phyloP scores from a whole-genome alignment of 805 yeast species.

The Millerozyma miso region DNA sequence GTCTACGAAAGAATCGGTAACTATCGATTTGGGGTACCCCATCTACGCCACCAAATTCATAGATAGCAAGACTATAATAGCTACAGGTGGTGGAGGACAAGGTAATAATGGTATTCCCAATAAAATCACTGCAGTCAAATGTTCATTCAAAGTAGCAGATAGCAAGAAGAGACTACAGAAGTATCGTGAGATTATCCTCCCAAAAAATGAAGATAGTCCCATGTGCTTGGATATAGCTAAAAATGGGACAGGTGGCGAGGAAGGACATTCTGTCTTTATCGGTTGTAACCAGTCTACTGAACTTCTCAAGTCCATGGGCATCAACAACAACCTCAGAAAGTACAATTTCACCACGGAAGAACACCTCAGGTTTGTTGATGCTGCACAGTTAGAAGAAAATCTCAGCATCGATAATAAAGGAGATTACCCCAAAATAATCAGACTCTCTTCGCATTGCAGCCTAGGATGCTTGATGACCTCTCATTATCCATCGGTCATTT shows the following conservation, averaged over 20 bases:
- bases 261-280: conserved; percentile 50
- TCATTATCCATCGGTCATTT: conserved; percentile 57
- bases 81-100: conserved; percentile 95
- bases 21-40: conserved; percentile 61
- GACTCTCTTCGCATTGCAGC: conserved; percentile 54
- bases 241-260: conserved; percentile 21
- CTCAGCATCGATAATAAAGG: conserved; percentile 31
- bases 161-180: conserved; percentile 45
- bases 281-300: conserved; percentile 73
- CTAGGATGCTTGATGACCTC: conserved; percentile 70
- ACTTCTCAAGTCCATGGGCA: conserved; percentile 50
- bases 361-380: conserved; percentile 55
- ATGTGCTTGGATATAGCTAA: conserved; percentile 61
- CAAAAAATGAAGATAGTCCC: conserved; percentile 79
- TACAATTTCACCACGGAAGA: conserved; percentile 53
- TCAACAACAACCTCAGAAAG: conserved; percentile 70
- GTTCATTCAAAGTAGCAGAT: conserved; percentile 48
- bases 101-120: conserved; percentile 87
- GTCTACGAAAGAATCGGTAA: conserved; percentile 33
- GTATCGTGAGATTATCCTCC: conserved; percentile 57
- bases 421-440: conserved; percentile 62
- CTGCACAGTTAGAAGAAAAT: conserved; percentile 54
- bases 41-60: conserved; percentile 74
- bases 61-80: conserved; percentile 54
- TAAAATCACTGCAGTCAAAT: conserved; percentile 62